Percentiles rank a stretch among this genome's conserved stretches.
phyloP scores from a whole-genome alignment of 1,284 basidiomycete species.

The Boletus hoseneyae region DNA sequence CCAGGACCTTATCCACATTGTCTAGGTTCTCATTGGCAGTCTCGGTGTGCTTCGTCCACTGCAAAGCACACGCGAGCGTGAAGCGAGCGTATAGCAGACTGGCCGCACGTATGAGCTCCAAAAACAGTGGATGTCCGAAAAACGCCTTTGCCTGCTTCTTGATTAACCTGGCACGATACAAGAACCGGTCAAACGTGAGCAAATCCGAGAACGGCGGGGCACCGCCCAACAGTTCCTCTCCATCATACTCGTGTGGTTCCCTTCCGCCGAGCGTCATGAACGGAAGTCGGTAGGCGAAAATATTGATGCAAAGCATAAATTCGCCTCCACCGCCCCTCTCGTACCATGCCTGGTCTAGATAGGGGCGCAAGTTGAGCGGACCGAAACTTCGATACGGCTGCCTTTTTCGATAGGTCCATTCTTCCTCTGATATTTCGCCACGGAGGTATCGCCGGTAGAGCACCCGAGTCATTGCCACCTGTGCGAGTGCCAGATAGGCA shows the following conservation, averaged over 20 bases:
- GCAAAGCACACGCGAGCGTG: neutral
- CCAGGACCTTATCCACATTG: neutral
- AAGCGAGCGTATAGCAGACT: slow-evolving; percentile 6
- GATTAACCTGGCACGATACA: slow-evolving; percentile 18
- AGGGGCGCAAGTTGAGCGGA: slow-evolving; percentile 53
- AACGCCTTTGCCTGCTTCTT: slow-evolving; percentile 36
- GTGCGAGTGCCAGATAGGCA: neutral
- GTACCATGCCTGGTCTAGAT: slow-evolving; percentile 44
- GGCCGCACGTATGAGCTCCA: slow-evolving; percentile 37
- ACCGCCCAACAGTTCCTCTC: slow-evolving; percentile 16
- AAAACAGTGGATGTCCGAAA: slow-evolving; percentile 47
- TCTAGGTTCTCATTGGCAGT: neutral
- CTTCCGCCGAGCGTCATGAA: slow-evolving; percentile 3
- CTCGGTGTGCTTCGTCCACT: slow-evolving; percentile 10
- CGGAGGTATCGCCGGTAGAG: slow-evolving; percentile 10
- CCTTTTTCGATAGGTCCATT: neutral
- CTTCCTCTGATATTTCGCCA: slow-evolving; percentile 4
- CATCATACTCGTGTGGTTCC: neutral
- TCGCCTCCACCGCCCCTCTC: slow-evolving; percentile 41
- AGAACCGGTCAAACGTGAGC: slow-evolving; percentile 32
- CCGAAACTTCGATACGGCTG: slow-evolving; percentile 1
- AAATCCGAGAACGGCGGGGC: slow-evolving; percentile 42
- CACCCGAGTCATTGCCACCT: slow-evolving; percentile 8
- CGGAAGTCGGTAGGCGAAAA: slow-evolving; percentile 36
- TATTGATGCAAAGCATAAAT: slow-evolving; percentile 43